A percentile compares a stretch with the other conserved stretches of the same genome.
Evolutionary conservation across 768 basidiomycete species (phyloP).

Genomic region (Tricholoma matsutake): DNA sequence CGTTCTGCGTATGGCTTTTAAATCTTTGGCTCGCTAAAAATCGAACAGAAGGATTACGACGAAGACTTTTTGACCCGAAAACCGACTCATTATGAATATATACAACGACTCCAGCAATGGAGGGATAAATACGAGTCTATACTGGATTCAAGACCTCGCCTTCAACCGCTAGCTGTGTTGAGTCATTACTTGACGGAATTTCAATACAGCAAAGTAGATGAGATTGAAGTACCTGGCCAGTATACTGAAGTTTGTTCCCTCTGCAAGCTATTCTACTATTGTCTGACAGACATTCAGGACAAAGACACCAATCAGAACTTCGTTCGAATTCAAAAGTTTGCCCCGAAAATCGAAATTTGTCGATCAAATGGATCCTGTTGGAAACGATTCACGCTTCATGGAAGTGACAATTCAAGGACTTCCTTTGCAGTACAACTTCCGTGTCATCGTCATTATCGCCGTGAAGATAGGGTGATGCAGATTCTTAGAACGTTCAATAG

Average conservation of each 20-base stretch:
- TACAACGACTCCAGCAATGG: constrained; percentile 88
- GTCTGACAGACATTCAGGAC: constrained; percentile 52
- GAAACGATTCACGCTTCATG: constrained; percentile 88
- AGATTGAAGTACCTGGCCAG: constrained; percentile 98
- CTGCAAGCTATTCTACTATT: background rate
- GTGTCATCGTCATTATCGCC: constrained; percentile 76
- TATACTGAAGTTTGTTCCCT: constrained; percentile 77
- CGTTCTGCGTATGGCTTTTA: constrained; percentile 16
- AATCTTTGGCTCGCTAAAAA: constrained; percentile 3
- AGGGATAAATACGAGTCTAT: constrained; percentile 84
- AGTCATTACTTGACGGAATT: constrained; percentile 97
- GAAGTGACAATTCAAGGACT: constrained; percentile 84
- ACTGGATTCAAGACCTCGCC: constrained; percentile 77
- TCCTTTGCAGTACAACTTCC: constrained; percentile 92
- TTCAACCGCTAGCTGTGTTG: constrained; percentile 80
- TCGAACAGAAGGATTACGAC: constrained; percentile 76
- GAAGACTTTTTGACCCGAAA: constrained; percentile 84
- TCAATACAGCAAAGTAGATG: constrained; percentile 96
- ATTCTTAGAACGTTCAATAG: constrained; percentile 93
- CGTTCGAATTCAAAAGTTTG: constrained; percentile 86
- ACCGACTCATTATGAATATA: constrained; percentile 82
- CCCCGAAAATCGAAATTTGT: constrained; percentile 86
- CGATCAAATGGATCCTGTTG: constrained; percentile 83
- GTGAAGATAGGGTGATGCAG: constrained; percentile 92
- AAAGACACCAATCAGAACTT: constrained; percentile 93